Conservation (phyloP, 305 asterid species). For the Coffea humblotiana region DNA sequence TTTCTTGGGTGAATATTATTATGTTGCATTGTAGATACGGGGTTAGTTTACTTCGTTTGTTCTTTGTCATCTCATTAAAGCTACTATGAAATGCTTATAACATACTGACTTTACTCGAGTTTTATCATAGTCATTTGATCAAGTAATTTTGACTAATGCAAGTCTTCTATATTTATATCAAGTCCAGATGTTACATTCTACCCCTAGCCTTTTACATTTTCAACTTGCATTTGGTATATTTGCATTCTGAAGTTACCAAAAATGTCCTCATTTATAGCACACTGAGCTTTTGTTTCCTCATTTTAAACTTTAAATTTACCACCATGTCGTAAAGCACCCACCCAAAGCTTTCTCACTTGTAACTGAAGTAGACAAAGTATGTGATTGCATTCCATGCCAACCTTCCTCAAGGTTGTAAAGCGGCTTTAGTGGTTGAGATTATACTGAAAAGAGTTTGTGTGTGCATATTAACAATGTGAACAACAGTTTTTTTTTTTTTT, state of each 20-base stretch:
- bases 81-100: background rate
- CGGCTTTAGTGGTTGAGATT: background rate
- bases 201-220: background rate
- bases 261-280: background rate
- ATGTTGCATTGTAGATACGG: background rate
- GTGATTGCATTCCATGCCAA: background rate
- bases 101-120: background rate
- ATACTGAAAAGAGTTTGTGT: no score
- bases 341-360: background rate
- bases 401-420: background rate
- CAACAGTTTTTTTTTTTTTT: background rate
- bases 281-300: background rate
- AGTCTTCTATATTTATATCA: background rate
- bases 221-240: background rate
- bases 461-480: background rate
- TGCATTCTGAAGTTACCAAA: background rate
- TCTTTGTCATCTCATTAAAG: no score
- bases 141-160: background rate
- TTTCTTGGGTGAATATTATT: background rate
- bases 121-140: background rate
- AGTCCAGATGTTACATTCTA: no score
- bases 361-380: background rate
- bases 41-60: background rate
- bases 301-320: background rate
- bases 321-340: background rate